Evolutionary conservation across 495 filamentous ascomycete genomes (phyloP).

Genomic region (Aspergillus sclerotioniger): DNA sequence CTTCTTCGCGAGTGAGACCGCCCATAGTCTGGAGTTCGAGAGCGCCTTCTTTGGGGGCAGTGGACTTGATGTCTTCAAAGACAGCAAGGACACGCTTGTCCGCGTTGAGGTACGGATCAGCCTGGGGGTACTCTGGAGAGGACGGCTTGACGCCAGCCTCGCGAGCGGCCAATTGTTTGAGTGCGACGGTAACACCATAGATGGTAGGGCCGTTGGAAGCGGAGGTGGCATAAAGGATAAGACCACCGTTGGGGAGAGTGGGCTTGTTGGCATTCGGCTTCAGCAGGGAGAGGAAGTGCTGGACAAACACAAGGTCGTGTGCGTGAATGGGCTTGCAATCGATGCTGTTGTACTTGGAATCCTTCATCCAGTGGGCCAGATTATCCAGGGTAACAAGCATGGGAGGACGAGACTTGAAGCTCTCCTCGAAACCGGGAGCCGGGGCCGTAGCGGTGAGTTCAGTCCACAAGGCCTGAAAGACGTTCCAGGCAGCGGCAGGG

Average conservation of each 20-base stretch:
- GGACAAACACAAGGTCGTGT: conserved; percentile 75
- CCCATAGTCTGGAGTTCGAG: conserved; percentile 58
- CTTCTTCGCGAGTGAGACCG: conserved; percentile 71
- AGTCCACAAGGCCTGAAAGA: conserved; percentile 77
- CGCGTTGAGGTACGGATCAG: conserved; percentile 62
- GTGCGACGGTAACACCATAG: conserved; percentile 62
- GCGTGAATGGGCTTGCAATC: conserved; percentile 76
- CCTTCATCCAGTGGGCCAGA: conserved; percentile 73
- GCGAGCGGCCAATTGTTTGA: conserved; percentile 51
- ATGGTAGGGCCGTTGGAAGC: conserved; percentile 60
- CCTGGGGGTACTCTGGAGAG: conserved; percentile 46
- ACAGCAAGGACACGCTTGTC: conserved; percentile 64
- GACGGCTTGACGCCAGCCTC: conserved; percentile 33
- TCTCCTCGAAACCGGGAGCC: conserved; percentile 34
- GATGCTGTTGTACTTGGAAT: conserved; percentile 68
- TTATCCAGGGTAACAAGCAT: conserved; percentile 77
- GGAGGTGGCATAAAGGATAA: conserved; percentile 70
- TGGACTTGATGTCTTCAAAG: conserved; percentile 33
- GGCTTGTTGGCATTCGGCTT: conserved; percentile 43
- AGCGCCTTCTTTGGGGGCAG: conserved; percentile 32
- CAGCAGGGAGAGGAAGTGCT: conserved; percentile 71
- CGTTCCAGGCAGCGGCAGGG: conserved; percentile 69
- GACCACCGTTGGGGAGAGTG: conserved; percentile 71
- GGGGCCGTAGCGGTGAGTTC: conserved; percentile 67
- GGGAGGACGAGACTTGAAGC: conserved; percentile 62